Base-by-base conservation (phyloP, 495 filamentous ascomycete genomes). In the Xylaria telfairii region DNA sequence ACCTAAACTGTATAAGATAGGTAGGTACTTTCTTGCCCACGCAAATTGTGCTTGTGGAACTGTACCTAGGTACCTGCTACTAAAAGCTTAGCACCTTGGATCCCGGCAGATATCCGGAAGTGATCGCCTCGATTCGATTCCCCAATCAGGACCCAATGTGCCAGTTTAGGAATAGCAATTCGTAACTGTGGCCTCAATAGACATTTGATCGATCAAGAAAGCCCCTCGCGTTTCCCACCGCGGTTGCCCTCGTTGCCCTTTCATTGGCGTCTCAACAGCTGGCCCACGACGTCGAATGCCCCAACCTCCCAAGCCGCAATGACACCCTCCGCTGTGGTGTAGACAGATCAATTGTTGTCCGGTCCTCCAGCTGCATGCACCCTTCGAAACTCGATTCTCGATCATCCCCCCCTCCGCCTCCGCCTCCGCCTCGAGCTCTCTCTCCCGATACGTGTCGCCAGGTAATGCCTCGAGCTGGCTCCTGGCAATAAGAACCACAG, bases 151-250 rank as follows among this genome's bases (percentile, higher is more conserved):
- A n/a, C n/a, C n/a, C n/a, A n/a, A n/a, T n/a, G n/a, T n/a, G 21
- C 68, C 68, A 70, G 39, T 70, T 70, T 61, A 47, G 68, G 68
- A 70, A 70, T 70, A 64, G 56, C 46, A 63, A 70, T 64, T 70
- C 68, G 68, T 70, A 70, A 70, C 59, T 70, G 68, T 70, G 68
- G 68, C 68, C 68, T 70, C 60, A 54, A 67, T 44, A 37, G 63
- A 46, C 41, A 46, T 44, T 39, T 13, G 9, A 53, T 37, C 47
- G 9, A 53, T 37, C 47, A 24, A 53, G 44, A 28, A 30, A 32
- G 26, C 21, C 41, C 8, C 21, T 66, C 21, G 63, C 28, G 37
- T 49, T 32, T 37, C 5, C 7, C 32, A 32, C 47, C 65, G 19
- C 24, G 19, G 21, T 13, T 21, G 7, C 32, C 19, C 28, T 30